Conservation (phyloP, 495 filamentous ascomycete species). For the Tuber aestivum region DNA sequence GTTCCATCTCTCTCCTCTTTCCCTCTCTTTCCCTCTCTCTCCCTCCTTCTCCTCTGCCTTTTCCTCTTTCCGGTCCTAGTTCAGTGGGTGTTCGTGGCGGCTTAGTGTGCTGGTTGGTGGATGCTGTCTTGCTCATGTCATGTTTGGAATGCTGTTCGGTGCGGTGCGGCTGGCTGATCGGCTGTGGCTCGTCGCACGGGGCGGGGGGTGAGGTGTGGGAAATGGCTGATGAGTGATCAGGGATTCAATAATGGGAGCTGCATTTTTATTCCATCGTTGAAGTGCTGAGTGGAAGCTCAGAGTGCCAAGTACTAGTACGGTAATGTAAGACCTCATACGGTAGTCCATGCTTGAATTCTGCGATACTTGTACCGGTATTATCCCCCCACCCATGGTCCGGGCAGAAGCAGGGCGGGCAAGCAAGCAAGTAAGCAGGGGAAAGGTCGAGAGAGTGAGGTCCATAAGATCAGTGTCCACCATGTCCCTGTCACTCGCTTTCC, state of each 20-base stretch:
- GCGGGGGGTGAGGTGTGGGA: background rate
- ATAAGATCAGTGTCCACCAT: no score
- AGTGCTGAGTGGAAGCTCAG: background rate
- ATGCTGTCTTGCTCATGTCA: background rate
- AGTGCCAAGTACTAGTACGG: no score
- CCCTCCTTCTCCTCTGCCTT: no score
- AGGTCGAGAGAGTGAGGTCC: background rate
- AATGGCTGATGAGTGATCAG: background rate
- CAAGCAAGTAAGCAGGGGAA: background rate
- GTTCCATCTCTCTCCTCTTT: background rate
- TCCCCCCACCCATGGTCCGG: background rate
- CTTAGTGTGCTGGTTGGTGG: background rate
- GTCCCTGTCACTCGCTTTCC: background rate
- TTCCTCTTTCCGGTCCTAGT: slow-evolving; percentile 6
- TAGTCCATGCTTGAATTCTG: no score
- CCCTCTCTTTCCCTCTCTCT: background rate
- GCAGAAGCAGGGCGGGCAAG: background rate
- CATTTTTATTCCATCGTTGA: background rate
- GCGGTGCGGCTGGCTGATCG: no score
- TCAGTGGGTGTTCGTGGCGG: background rate
- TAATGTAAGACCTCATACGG: no score
- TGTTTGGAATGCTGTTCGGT: no score
- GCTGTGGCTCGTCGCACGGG: background rate
- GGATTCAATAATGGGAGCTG: background rate
- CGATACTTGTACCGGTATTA: no score